These are phyloP conservation scores for Pleoardoris graminearum DNA, from an alignment of 2,329 filamentous ascomycete genomes.

Conservation along the genomic window DNA sequence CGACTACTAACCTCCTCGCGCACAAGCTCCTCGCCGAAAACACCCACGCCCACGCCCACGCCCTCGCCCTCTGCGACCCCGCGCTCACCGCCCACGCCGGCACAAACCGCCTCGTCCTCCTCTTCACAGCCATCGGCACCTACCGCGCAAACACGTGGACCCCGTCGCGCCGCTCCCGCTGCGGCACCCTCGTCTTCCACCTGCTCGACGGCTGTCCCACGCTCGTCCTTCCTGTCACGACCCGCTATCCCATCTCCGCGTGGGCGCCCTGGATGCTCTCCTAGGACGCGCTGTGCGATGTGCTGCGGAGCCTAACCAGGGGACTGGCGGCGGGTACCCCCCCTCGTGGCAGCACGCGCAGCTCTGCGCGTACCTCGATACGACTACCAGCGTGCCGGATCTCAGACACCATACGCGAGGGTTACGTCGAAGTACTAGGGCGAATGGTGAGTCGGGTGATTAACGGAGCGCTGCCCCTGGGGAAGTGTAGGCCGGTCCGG, in stretches of 20 bases:
- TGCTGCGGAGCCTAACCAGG: constrained; percentile 8
- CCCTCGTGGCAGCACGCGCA: constrained; percentile 40
- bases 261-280: constrained; percentile 42
- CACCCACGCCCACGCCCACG: constrained; percentile 30
- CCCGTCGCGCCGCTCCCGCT: constrained; percentile 43
- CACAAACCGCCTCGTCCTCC: constrained; percentile 41
- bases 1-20: constrained; percentile 44
- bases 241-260: constrained; percentile 32
- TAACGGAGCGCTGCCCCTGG: constrained; percentile 41
- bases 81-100: constrained; percentile 32
- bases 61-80: constrained; percentile 39
- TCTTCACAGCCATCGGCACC: constrained; percentile 46
- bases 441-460: constrained; percentile 43
- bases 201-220: constrained; percentile 44
- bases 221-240: constrained; percentile 41
- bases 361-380: constrained; percentile 42
- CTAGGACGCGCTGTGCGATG: constrained; percentile 26
- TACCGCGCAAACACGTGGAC: constrained; percentile 44
- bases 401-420: constrained; percentile 25
- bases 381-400: constrained; percentile 31
- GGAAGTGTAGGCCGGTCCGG: constrained; percentile 29
- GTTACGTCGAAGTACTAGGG: constrained; percentile 40
- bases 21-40: constrained; percentile 42
- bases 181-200: constrained; percentile 36
- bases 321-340: constrained; percentile 19